Evolutionary conservation across 2,329 filamentous ascomycete species (phyloP), one percentile per base, ranked within the genome.

Genomic region (Trichoderma cornu-damae): DNA sequence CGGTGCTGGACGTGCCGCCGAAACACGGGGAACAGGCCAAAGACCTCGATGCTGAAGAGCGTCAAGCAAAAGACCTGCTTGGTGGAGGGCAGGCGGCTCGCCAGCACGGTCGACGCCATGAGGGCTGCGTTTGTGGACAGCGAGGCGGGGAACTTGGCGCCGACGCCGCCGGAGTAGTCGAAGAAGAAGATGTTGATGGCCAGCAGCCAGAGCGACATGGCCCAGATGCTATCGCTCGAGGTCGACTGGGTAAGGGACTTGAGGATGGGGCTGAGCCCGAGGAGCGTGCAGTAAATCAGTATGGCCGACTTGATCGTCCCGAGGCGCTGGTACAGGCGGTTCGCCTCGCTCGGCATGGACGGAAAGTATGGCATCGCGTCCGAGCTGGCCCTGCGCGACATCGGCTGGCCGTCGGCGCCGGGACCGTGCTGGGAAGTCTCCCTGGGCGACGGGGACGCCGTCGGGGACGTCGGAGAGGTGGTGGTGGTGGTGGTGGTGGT

Each of bases 171-270:
- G 9, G 90, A 89, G 72, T 99, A 99, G 77, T 99, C 94, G 68
- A 96, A 97, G 70, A 95, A 96, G 73, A 96, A 95, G 61, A 97
- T 90, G 71, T 99, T 99, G 73, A 96, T 93, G 66, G 89, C 83
- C 61, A 99, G 83, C 43, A 99, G 80, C 85, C 91, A 94, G 67
- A 90, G 92, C 50, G 90, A 94, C 77, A 99, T 88, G 58, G 94
- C 90, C 94, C 94, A 99, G 69, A 99, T 99, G 42, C 88, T 94
- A 78, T 99, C 94, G 57, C 84, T 88, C 6, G 90, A 93, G 4
- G 93, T 97, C 4, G 92, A 96, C 50, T 83, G 83, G 0, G 94
- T 99, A n/a, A 99, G 82, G 1, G 92, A 96, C 72, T 96, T 96
- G 61, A 99, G 84, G 62, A 99, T 97, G 0, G 94, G 94, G 40